phyloP scores from a whole-genome alignment of 1,284 basidiomycete species.

The Tranzscheliella williamsii region DNA sequence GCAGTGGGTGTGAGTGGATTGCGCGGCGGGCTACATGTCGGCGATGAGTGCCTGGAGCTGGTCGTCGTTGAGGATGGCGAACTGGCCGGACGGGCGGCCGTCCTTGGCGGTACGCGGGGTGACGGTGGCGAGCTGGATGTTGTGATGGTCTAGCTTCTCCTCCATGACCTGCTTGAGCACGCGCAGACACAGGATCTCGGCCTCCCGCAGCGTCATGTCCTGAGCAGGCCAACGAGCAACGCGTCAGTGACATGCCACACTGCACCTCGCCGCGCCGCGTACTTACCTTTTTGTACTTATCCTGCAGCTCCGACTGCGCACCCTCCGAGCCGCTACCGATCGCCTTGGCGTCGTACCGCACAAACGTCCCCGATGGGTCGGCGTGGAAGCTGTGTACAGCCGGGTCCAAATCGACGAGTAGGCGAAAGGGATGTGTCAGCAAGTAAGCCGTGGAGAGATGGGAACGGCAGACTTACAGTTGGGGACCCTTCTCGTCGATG shows the following conservation, averaged over 20 bases:
- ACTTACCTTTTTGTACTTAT: slow-evolving; percentile 90
- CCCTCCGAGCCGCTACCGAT: slow-evolving; percentile 98
- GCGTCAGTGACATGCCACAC: not conserved
- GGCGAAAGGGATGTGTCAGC: not conserved
- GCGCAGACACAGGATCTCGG: slow-evolving; percentile 80
- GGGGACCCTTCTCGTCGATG: slow-evolving; percentile 92
- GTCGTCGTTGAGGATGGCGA: slow-evolving; percentile 53
- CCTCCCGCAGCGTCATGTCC: slow-evolving; percentile 91
- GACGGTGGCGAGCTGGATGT: slow-evolving; percentile 84
- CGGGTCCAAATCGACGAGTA: too few species aligned
- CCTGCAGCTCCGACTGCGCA: slow-evolving; percentile 93
- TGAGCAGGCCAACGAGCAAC: slow-evolving; percentile 61
- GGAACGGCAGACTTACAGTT: slow-evolving; percentile 69
- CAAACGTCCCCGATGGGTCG: slow-evolving; percentile 98
- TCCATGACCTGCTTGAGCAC: slow-evolving; percentile 99
- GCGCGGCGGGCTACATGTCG: slow-evolving; percentile 55
- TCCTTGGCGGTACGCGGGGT: slow-evolving; percentile 50
- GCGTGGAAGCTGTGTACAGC: slow-evolving; percentile 73
- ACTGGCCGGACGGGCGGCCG: slow-evolving; percentile 53
- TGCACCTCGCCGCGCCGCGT: not conserved
- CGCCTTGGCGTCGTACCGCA: slow-evolving; percentile 95
- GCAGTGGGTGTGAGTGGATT: too few species aligned
- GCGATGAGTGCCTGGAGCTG: slow-evolving; percentile 56
- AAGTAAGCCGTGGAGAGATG: too few species aligned
- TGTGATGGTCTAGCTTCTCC: slow-evolving; percentile 96